Evolutionary conservation across 2,329 filamentous ascomycete species (phyloP), one percentile per base, ranked within the genome.

Genomic region (Volutella citrinella): DNA sequence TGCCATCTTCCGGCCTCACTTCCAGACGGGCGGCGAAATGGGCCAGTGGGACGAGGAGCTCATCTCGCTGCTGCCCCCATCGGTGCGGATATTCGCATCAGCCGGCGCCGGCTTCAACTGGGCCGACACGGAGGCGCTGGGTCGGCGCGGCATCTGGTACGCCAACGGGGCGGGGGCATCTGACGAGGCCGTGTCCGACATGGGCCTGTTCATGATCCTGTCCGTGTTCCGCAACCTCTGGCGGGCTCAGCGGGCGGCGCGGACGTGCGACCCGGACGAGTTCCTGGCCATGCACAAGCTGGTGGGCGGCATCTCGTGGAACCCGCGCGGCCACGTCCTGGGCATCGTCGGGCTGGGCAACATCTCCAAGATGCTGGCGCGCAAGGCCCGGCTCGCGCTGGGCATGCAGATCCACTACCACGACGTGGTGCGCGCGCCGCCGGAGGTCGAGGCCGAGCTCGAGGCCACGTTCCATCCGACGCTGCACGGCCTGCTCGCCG

Each of bases 101-200:
- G 78, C 78, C 4, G 78, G 78, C 6, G 78, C 78, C 3, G 65
- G 78, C 9, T 82, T 77, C 49, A 76, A 82, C 55, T 82, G 76
- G 77, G 76, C 75, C 1, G 74, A 82, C 48, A 73, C 70, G 0
- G 60, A 69, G 22, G 55, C 60, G 0, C 59, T 78, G 5, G 48
- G 55, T 6, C 44, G 50, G 0, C 51, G 49, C 3, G 46, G 49
- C 3, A 64, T 68, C 43, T 74, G 49, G 57, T 69, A 69, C 35
- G 55, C 62, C 30, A 70, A 70, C 23, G 64, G 65, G 0, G 64
- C 65, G 0, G 59, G 62, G 0, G 63, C 62, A 6, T 63, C 63
- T 10, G 60, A 65, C 19, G 65, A 69, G 30, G 65, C 66, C 10
- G 65, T 68, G 12, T 64, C 65, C 3, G 66, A 70, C 27, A 66